These are phyloP conservation scores for Zizania latifolia DNA, from an alignment of 176 grass and related monocot species.

Conservation along the genomic window DNA sequence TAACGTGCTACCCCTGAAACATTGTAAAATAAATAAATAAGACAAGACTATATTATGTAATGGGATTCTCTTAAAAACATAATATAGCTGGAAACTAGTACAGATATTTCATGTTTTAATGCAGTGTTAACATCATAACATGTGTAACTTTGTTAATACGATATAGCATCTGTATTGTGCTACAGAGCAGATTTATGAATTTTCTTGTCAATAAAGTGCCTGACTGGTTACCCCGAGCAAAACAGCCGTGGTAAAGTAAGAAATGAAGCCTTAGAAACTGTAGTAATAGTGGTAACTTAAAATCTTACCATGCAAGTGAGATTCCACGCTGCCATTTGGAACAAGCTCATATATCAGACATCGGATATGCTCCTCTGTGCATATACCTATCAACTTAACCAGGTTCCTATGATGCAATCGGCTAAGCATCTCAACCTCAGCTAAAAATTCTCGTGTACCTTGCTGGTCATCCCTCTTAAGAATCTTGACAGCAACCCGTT, in stretches of 20 bases:
- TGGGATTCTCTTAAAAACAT: conserved; percentile 1
- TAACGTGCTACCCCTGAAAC: neutral
- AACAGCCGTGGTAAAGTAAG: neutral
- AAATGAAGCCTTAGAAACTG: conserved; percentile 22
- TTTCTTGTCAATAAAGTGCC: conserved; percentile 13
- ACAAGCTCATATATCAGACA: conserved; percentile 95
- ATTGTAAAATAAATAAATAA: too few relatives aligned
- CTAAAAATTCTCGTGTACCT: conserved; percentile 83
- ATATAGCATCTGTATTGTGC: neutral
- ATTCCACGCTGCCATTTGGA: conserved; percentile 90
- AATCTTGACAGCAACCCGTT: conserved; percentile 73
- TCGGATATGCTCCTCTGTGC: conserved; percentile 59
- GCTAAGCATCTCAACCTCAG: conserved; percentile 99
- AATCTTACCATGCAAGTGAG: conserved; percentile 78
- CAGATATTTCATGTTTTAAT: neutral
- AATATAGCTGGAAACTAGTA: neutral
- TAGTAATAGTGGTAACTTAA: neutral
- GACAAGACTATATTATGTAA: too few relatives aligned
- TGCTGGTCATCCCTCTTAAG: conserved; percentile 89
- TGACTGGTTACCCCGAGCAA: conserved; percentile 13
- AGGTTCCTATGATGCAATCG: conserved; percentile 96
- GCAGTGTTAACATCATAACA: neutral
- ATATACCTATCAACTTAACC: conserved; percentile 96
- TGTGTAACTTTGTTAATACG: neutral
- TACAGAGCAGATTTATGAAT: neutral